Conservation (phyloP, 345 rosid genomes). For the Eutrema yunnanense region DNA sequence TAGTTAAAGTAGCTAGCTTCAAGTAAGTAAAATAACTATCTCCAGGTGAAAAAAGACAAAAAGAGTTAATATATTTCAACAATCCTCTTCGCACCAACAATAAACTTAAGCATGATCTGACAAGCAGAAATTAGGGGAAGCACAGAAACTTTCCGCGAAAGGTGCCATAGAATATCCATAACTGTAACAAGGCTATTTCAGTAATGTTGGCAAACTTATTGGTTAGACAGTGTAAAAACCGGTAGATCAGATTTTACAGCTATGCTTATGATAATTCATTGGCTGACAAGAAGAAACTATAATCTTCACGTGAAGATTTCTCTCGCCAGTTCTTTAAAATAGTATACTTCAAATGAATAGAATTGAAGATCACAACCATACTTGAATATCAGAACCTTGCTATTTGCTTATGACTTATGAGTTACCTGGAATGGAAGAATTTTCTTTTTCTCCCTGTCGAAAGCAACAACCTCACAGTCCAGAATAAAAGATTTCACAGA, state of each 20-base stretch:
- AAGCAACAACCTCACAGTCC: constrained; percentile 95
- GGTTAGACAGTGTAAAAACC: background rate
- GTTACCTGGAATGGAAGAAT: constrained; percentile 94
- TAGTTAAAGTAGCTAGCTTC: background rate
- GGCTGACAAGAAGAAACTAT: background rate
- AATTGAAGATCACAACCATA: background rate
- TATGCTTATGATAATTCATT: background rate
- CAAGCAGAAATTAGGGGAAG: background rate
- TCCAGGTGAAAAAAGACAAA: background rate
- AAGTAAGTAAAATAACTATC: background rate
- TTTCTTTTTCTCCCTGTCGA: constrained; percentile 61
- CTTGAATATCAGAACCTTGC: constrained; percentile 8
- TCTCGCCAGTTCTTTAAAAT: background rate
- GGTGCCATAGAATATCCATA: background rate
- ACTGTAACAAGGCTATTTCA: background rate
- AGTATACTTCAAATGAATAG: background rate
- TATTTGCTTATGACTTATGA: background rate
- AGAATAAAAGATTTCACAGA: constrained; percentile 68
- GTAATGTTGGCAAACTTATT: background rate
- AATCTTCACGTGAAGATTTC: background rate
- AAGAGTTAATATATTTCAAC: background rate
- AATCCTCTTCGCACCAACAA: background rate
- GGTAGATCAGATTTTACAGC: background rate
- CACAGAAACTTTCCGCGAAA: background rate
- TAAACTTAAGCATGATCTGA: background rate